Conservation (phyloP, 1,284 basidiomycete genomes). For the Austropuccinia psidii region DNA sequence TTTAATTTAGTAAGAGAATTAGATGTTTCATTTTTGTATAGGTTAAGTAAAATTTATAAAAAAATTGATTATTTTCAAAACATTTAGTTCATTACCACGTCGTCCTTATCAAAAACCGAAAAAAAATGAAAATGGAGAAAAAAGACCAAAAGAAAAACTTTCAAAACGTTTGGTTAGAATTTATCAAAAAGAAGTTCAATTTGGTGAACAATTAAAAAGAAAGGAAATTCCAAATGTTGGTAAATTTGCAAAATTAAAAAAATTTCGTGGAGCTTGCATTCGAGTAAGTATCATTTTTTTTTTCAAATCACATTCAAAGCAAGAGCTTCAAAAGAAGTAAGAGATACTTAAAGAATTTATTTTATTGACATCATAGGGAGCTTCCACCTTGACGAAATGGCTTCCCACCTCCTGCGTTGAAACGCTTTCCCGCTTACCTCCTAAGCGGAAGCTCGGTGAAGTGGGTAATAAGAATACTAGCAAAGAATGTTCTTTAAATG, state of each 20-base stretch:
- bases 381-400: neutral
- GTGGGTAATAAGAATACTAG: too few species aligned
- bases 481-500: neutral
- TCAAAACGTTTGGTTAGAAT: neutral
- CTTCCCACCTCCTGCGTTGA: neutral
- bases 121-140: neutral
- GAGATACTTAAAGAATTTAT: too few species aligned
- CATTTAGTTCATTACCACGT: neutral
- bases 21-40: neutral
- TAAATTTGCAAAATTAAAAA: neutral
- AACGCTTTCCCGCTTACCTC: neutral
- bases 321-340: too few species aligned
- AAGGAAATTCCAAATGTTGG: neutral
- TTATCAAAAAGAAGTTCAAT: neutral
- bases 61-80: too few species aligned
- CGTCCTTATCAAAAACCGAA: neutral
- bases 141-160: neutral
- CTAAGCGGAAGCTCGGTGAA: neutral
- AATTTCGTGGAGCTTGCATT: neutral
- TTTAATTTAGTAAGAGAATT: slow-evolving; percentile 19
- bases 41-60: too few species aligned
- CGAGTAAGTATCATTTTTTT: too few species aligned
- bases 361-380: too few species aligned
- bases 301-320: too few species aligned
- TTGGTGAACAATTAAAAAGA: neutral